These are phyloP conservation scores for Picea sitchensis DNA, from an alignment of 75 land plant genomes.

Conservation along the genomic window DNA sequence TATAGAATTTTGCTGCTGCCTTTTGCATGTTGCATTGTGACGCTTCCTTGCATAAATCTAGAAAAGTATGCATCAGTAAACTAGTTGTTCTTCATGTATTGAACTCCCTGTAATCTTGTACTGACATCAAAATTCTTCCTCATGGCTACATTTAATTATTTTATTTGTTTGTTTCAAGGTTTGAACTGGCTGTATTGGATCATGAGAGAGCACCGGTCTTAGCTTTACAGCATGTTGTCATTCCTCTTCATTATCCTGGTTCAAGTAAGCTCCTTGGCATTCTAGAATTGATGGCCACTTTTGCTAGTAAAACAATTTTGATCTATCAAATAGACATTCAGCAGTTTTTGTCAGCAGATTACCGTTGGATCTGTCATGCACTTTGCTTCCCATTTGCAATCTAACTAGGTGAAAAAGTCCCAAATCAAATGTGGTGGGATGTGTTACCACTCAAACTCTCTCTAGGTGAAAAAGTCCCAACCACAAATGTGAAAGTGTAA, in stretches of 20 bases:
- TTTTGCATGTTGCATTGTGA: not conserved
- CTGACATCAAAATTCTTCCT: not conserved
- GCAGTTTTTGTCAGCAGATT: not conserved
- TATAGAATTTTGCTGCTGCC: not conserved
- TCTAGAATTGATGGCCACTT: not conserved
- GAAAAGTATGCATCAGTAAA: not conserved
- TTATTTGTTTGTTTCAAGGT: constrained; percentile 44
- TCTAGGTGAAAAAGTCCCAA: too few relatives aligned
- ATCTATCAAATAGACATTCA: not conserved
- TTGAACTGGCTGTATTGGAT: constrained; percentile 68
- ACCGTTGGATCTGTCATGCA: not conserved
- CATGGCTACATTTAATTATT: not conserved
- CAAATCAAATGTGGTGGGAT: too few relatives aligned
- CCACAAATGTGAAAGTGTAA: too few relatives aligned
- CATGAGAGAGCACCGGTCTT: constrained; percentile 71
- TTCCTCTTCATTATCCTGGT: constrained; percentile 27
- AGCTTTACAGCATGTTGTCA: constrained; percentile 71
- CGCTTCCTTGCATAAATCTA: not conserved
- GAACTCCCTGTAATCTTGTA: not conserved
- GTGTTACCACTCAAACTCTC: too few relatives aligned
- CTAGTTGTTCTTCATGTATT: not conserved
- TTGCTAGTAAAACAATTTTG: not conserved
- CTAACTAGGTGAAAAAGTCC: too few relatives aligned
- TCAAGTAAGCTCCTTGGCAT: constrained; percentile 24
- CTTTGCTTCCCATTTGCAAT: too few relatives aligned